Conservation (phyloP, 495 filamentous ascomycete genomes). For the Cudoniella acicularis region DNA sequence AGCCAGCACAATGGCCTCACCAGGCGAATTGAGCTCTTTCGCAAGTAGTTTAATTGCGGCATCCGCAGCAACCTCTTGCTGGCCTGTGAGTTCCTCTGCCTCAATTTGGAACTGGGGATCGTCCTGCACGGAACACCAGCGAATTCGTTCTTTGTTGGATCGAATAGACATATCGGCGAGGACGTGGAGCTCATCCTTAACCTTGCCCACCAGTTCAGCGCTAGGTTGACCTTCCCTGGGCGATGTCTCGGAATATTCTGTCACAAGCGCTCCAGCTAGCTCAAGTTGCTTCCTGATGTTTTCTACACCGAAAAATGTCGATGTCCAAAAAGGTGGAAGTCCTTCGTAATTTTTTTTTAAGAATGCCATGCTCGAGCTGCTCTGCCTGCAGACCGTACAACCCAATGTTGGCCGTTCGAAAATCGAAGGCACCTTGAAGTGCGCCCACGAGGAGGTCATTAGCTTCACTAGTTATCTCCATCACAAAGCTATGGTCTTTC, state of each 20-base stretch:
- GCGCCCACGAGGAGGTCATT: constrained; percentile 71
- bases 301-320: constrained; percentile 54
- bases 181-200: constrained; percentile 46
- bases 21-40: constrained; percentile 53
- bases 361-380: constrained; percentile 62
- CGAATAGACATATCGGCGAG: constrained; percentile 57
- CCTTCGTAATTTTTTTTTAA: constrained; percentile 55
- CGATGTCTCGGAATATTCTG: constrained; percentile 21
- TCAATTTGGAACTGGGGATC: constrained; percentile 38
- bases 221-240: constrained; percentile 18
- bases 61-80: constrained; percentile 10
- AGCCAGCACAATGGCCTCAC: constrained; percentile 59
- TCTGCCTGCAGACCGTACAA: constrained; percentile 69
- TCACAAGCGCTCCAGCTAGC: constrained; percentile 36
- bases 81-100: constrained; percentile 32
- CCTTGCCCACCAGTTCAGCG: constrained; percentile 36
- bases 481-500: constrained; percentile 42
- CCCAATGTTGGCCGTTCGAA: constrained; percentile 61
- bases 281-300: constrained; percentile 52
- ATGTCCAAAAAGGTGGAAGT: constrained; percentile 80
- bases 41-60: constrained; percentile 45
- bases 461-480: constrained; percentile 63
- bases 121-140: constrained; percentile 53
- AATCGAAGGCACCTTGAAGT: constrained; percentile 68
- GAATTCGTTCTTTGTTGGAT: constrained; percentile 56